Percentiles rank a stretch among this genome's conserved stretches.
Evolutionary conservation across 768 basidiomycete species (phyloP).

Genomic region (Brasilioporus rufonigricans): DNA sequence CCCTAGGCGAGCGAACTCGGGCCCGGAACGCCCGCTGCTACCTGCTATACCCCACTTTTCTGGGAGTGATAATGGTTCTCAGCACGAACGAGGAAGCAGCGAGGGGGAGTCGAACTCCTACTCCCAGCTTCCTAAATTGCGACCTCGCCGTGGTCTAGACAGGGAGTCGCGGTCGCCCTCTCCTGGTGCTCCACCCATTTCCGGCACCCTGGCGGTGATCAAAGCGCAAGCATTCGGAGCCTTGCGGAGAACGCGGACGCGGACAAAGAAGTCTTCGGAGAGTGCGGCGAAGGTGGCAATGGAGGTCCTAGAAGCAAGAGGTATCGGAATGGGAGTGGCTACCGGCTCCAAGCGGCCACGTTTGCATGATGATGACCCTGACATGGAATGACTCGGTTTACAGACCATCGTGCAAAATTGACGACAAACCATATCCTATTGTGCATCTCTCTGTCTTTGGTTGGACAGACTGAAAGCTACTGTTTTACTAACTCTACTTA

Average conservation of each 20-base stretch:
- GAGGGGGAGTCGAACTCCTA: conserved; percentile 52
- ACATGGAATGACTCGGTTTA: conserved; percentile 30
- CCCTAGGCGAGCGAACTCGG: conserved; percentile 45
- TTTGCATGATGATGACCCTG: conserved; percentile 51
- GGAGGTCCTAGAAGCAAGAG: conserved; percentile 79
- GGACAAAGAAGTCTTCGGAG: conserved; percentile 71
- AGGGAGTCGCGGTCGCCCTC: conserved; percentile 49
- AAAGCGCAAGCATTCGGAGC: conserved; percentile 90
- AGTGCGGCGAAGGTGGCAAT: conserved; percentile 70
- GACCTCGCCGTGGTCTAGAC: conserved; percentile 48
- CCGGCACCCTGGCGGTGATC: conserved; percentile 84
- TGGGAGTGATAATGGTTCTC: conserved; percentile 50
- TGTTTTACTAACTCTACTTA: conserved; percentile 32
- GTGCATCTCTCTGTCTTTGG: conserved; percentile 24
- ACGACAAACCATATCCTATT: conserved; percentile 29
- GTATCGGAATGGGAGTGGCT: conserved; percentile 54
- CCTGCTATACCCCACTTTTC: conserved; percentile 48
- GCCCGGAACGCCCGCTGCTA: conserved; percentile 47
- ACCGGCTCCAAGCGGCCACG: conserved; percentile 42
- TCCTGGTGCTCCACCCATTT: conserved; percentile 49
- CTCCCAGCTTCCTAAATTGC: conserved; percentile 40
- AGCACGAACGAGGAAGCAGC: conserved; percentile 53
- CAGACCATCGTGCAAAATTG: conserved; percentile 14
- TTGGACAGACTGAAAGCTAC: conserved; percentile 27
- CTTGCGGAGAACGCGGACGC: conserved; percentile 71